Percentiles rank a stretch among this genome's conserved stretches.
Conservation (phyloP, 2,329 filamentous ascomycete species). For the Mariannaea sp. region DNA sequence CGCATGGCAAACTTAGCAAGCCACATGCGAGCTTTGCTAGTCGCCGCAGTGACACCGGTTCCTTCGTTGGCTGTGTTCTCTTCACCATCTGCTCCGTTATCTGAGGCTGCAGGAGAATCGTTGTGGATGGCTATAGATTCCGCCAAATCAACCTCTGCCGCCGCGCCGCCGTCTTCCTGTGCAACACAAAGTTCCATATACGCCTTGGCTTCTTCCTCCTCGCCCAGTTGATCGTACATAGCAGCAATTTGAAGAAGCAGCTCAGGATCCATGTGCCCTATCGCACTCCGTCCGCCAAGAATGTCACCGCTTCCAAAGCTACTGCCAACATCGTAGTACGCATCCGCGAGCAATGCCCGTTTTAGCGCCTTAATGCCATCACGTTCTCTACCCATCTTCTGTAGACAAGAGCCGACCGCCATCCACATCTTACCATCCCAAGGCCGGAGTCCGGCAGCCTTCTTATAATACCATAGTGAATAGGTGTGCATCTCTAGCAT, state of each 20-base stretch:
- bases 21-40: constrained; percentile 92
- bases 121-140: constrained; percentile 61
- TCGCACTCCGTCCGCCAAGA: constrained; percentile 55
- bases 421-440: constrained; percentile 99
- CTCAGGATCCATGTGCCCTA: constrained; percentile 79
- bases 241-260: constrained; percentile 86
- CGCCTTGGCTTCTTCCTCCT: constrained; percentile 78
- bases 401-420: constrained; percentile 88
- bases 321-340: constrained; percentile 74
- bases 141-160: constrained; percentile 47
- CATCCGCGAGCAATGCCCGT: constrained; percentile 84
- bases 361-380: constrained; percentile 96
- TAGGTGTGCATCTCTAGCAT: constrained; percentile 98
- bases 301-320: constrained; percentile 56
- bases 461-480: constrained; percentile 96
- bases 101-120: constrained; percentile 53
- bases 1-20: constrained; percentile 82
- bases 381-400: constrained; percentile 83
- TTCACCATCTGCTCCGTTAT: constrained; percentile 44
- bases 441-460: constrained; percentile 87
- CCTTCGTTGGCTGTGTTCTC: constrained; percentile 53
- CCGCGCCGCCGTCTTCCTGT: constrained; percentile 77
- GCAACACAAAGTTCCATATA: constrained; percentile 97
- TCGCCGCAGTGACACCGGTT: constrained; percentile 87
- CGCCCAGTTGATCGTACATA: constrained; percentile 82